These are phyloP conservation scores for Tephrocybe sp. DNA, from an alignment of 768 basidiomycete species.

Conservation along the genomic window DNA sequence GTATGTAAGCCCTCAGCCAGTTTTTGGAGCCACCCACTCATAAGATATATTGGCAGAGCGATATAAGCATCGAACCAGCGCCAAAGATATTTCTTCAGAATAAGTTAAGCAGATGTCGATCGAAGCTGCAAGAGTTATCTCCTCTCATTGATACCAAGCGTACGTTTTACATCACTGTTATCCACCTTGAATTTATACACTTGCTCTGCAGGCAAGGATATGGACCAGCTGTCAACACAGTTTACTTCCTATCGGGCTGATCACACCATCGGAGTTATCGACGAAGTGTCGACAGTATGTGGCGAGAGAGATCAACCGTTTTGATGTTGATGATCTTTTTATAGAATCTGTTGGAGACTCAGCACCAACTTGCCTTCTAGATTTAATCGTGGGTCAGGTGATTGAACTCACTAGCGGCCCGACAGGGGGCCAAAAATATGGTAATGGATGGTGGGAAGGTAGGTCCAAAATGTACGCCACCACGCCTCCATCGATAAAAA, in stretches of 20 bases:
- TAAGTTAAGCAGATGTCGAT: conserved; percentile 58
- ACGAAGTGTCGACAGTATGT: conserved; percentile 59
- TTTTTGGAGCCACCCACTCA: not conserved
- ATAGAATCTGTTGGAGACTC: conserved; percentile 64
- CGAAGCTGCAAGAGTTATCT: conserved; percentile 63
- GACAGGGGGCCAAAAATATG: conserved; percentile 63
- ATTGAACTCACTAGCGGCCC: conserved; percentile 66
- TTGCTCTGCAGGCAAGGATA: conserved; percentile 48
- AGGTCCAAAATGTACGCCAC: conserved; percentile 19
- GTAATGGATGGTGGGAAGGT: conserved; percentile 90
- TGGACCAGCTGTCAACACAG: conserved; percentile 47
- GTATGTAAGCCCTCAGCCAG: conserved; percentile 34
- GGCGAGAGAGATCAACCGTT: conserved; percentile 9
- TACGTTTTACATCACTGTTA: conserved; percentile 28
- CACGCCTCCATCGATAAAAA: conserved; percentile 20
- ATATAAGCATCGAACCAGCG: conserved; percentile 63
- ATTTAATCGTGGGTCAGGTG: conserved; percentile 60
- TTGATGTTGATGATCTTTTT: conserved; percentile 20
- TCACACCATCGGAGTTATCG: conserved; percentile 51
- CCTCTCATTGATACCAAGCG: conserved; percentile 61
- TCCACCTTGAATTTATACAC: conserved; percentile 8
- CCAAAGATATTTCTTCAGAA: conserved; percentile 85
- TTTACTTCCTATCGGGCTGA: conserved; percentile 49
- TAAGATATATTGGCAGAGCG: conserved; percentile 42
- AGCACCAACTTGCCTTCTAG: conserved; percentile 60